Base-by-base conservation (phyloP, 371 early-diverging fungal genomes). In the Parasitella parasitica region DNA sequence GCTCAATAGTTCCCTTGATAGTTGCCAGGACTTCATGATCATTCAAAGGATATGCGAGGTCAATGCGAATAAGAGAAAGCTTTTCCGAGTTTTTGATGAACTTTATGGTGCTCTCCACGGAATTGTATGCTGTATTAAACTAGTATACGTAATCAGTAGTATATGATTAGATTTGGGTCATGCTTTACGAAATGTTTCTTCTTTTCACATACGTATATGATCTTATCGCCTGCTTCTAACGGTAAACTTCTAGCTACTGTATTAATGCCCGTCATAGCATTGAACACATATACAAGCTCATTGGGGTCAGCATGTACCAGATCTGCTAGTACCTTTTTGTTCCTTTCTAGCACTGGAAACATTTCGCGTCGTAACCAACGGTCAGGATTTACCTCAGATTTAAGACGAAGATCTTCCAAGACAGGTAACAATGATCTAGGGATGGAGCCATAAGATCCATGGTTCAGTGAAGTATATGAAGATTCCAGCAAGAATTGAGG, bases 101-200 rank as follows among this genome's bases (percentile, higher is more conserved):
- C 4, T 70, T 58, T 0, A 80, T 43, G 1, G 73, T 69, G 8
- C 67, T 67, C 39, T 75, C 72, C 12, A 86, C 78, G 7, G 81
- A 71, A 52, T 75, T 71, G 49, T 84, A 86, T 6, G 76, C 71
- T 1, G 86, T 87, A 9, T 46, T 73, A 16, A 77, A 69, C 77
- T 77, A 53, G 6, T 32, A 22, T 32, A 32, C 11, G 1, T 32
- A 3, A 11, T n/a, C n/a, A n/a, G n/a, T n/a, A n/a, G n/a, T n/a
- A n/a, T 11, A 4, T 32, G 3, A 4, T 32, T 32, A 32, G 32
- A 3, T 0, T 32, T 32, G 6, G 32, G 11, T 32, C 1, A 32
- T n/a, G n/a, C n/a, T n/a, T n/a, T n/a, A n/a, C 3, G 4, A 46
- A 46, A 22, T 46, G 4, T 24, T 30, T 20, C 22, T 2, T 32